A percentile compares a stretch with the other conserved stretches of the same genome.
Evolutionary conservation across 2,329 filamentous ascomycete species (phyloP).

Genomic region (Xylariaceae sp.): DNA sequence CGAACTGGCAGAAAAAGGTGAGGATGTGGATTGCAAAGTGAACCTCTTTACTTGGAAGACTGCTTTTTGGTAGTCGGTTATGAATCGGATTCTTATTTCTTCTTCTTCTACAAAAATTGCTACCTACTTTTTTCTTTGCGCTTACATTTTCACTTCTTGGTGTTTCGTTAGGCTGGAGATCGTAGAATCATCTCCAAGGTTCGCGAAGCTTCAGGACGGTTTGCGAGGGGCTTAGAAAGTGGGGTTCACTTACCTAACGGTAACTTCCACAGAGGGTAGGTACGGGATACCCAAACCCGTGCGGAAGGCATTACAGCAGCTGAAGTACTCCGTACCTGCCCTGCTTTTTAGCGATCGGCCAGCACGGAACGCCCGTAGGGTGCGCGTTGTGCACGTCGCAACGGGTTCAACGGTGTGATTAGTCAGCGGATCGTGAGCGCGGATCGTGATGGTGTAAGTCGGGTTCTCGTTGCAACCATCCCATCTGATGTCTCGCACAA

Average conservation of each 20-base stretch:
- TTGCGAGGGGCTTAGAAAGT: slow-evolving; percentile 2
- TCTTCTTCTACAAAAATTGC: not conserved
- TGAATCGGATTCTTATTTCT: not conserved
- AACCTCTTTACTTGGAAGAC: not conserved
- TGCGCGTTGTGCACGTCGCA: too few species aligned
- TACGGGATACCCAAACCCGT: not conserved
- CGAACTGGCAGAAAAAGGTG: not conserved
- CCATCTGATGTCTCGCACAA: too few species aligned
- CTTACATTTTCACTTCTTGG: not conserved
- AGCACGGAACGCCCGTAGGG: too few species aligned
- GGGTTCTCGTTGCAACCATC: too few species aligned
- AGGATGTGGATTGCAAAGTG: not conserved
- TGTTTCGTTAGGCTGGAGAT: not conserved
- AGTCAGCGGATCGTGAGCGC: too few species aligned
- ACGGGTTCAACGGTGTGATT: too few species aligned
- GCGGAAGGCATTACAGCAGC: not conserved
- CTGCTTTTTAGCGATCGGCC: too few species aligned
- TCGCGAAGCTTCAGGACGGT: slow-evolving; percentile 29
- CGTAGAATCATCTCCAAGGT: slow-evolving; percentile 22
- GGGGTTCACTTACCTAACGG: not conserved
- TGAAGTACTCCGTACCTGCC: too few species aligned
- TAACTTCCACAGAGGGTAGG: not conserved
- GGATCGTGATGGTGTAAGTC: too few species aligned
- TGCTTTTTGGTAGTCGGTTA: not conserved
- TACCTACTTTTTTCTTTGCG: not conserved